These are phyloP conservation scores for Diaporthe sp. DNA, from an alignment of 2,329 filamentous ascomycete species.

Conservation along the genomic window DNA sequence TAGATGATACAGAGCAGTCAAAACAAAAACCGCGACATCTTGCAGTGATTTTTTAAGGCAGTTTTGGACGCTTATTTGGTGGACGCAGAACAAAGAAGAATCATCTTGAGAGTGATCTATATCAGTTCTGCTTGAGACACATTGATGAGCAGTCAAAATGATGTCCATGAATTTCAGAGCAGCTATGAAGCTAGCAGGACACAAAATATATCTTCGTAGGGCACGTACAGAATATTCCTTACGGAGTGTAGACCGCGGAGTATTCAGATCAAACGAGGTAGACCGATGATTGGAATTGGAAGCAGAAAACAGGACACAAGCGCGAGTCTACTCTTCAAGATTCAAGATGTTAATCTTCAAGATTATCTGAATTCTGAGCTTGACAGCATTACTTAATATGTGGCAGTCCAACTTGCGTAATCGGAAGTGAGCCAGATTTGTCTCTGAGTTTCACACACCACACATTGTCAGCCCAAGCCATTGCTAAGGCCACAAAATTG, in stretches of 20 bases:
- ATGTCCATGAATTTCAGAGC: no score
- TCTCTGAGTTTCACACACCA: no score
- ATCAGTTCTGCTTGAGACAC: background rate
- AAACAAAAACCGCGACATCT: no score
- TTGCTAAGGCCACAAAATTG: background rate
- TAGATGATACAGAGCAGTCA: no score
- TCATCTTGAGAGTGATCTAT: background rate
- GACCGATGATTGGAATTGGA: background rate
- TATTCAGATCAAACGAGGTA: background rate
- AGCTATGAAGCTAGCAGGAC: no score
- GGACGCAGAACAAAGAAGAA: background rate
- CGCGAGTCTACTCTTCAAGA: no score
- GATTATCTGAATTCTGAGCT: background rate
- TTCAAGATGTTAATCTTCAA: background rate
- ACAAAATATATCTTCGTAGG: no score
- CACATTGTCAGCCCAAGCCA: background rate
- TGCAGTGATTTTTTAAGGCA: no score
- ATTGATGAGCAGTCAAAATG: no score
- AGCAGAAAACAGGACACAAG: background rate
- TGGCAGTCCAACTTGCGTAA: background rate
- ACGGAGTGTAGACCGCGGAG: no score
- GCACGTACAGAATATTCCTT: background rate
- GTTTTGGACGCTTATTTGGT: no score
- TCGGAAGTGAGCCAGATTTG: background rate
- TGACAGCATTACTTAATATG: background rate